Evolutionary conservation across 495 filamentous ascomycete species (phyloP).

Genomic region (Tuber borchii): DNA sequence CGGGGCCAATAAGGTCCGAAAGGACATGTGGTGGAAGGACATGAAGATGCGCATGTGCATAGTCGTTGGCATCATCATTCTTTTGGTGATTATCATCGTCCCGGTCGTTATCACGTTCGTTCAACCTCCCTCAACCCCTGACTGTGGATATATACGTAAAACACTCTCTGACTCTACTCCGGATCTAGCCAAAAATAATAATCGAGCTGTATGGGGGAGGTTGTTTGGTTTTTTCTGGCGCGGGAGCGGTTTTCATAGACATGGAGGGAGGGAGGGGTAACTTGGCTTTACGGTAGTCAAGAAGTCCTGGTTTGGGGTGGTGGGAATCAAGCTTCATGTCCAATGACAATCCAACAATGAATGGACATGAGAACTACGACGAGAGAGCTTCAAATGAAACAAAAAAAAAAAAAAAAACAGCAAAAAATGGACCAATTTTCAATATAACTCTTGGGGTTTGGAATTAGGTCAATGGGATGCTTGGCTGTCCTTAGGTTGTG

Average conservation of each 20-base stretch:
- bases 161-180: background rate
- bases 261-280: background rate
- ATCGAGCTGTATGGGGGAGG: background rate
- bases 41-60: slow-evolving; percentile 99
- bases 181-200: background rate
- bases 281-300: background rate
- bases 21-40: slow-evolving; percentile 94
- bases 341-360: slow-evolving; percentile 1
- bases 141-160: background rate
- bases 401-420: background rate
- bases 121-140: background rate
- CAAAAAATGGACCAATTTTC: background rate
- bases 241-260: slow-evolving; percentile 2
- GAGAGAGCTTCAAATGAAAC: background rate
- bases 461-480: background rate
- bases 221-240: slow-evolving; percentile 2
- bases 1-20: slow-evolving; percentile 89
- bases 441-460: background rate
- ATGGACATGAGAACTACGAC: background rate
- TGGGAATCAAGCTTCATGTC: background rate
- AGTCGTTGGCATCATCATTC: slow-evolving; percentile 75
- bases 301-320: background rate
- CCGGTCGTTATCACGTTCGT: slow-evolving; percentile 59
- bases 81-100: slow-evolving; percentile 87
- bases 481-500: background rate